Conservation (phyloP, 2,329 filamentous ascomycete species). For the Fusarium pseudograminearum region DNA sequence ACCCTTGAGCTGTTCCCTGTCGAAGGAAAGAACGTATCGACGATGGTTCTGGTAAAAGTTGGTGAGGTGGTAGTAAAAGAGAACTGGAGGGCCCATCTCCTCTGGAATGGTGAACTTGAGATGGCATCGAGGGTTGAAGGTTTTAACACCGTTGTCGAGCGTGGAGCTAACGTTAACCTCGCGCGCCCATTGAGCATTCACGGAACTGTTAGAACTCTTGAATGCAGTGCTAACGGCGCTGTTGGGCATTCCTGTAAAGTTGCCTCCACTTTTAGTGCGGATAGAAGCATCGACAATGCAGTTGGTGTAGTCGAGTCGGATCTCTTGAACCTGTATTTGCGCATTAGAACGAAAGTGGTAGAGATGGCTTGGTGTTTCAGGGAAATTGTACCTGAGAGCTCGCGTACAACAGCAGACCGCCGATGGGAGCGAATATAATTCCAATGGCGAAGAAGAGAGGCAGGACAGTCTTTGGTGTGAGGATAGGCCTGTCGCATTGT, state of each 20-base stretch:
- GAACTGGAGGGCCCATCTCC: slow-evolving; percentile 81
- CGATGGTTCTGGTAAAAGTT: slow-evolving; percentile 99
- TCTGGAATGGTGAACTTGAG: slow-evolving; percentile 85
- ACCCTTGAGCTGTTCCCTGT: slow-evolving; percentile 83
- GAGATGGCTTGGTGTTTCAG: background rate
- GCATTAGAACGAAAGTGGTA: slow-evolving; percentile 22
- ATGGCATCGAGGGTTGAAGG: slow-evolving; percentile 70
- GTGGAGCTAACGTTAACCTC: slow-evolving; percentile 55
- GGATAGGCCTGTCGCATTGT: slow-evolving; percentile 75
- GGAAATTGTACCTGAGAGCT: slow-evolving; percentile 74
- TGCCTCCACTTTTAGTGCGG: slow-evolving; percentile 46
- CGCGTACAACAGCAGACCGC: slow-evolving; percentile 86
- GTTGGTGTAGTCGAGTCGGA: slow-evolving; percentile 89
- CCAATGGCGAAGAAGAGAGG: slow-evolving; percentile 92
- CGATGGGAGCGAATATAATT: slow-evolving; percentile 93
- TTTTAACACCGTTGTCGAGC: slow-evolving; percentile 47
- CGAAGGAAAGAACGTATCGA: slow-evolving; percentile 92
- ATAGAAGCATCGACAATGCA: slow-evolving; percentile 71
- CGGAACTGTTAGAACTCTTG: slow-evolving; percentile 63
- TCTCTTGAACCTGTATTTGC: slow-evolving; percentile 80
- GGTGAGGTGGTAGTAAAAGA: slow-evolving; percentile 94
- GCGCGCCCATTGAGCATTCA: slow-evolving; percentile 59
- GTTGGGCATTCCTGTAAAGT: slow-evolving; percentile 65
- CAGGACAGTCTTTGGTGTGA: slow-evolving; percentile 93
- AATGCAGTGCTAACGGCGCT: slow-evolving; percentile 76